Evolutionary conservation across 2,329 filamentous ascomycete genomes (phyloP).

Genomic region (Fusarium ambrosium): DNA sequence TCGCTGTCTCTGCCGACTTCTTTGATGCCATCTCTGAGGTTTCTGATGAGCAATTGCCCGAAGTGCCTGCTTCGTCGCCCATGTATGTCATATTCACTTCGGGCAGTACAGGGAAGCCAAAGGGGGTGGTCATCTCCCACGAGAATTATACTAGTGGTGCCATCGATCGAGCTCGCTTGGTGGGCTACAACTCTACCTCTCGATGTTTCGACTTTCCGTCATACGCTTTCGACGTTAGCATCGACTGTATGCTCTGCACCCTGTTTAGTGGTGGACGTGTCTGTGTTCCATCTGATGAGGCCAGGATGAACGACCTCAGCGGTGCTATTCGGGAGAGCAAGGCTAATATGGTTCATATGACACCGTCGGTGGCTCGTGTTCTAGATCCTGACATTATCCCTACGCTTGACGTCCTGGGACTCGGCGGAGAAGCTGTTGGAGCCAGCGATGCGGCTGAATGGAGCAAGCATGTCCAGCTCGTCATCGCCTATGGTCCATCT

Average conservation of each 20-base stretch:
- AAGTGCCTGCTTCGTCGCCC: slow-evolving; percentile 56
- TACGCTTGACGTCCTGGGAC: slow-evolving; percentile 51
- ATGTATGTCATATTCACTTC: slow-evolving; percentile 74
- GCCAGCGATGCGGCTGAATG: slow-evolving; percentile 62
- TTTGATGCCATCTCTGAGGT: slow-evolving; percentile 36
- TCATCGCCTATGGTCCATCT: slow-evolving; percentile 66
- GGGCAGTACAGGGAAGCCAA: slow-evolving; percentile 72
- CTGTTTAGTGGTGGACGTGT: slow-evolving; percentile 63
- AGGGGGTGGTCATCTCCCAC: slow-evolving; percentile 69
- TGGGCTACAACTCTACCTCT: slow-evolving; percentile 58
- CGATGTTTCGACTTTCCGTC: slow-evolving; percentile 64
- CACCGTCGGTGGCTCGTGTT: slow-evolving; percentile 43
- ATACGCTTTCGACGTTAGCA: slow-evolving; percentile 49
- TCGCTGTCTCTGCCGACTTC: slow-evolving; percentile 52
- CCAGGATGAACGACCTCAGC: slow-evolving; percentile 64
- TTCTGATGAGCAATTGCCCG: slow-evolving; percentile 43
- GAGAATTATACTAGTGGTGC: slow-evolving; percentile 61
- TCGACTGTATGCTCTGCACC: slow-evolving; percentile 65
- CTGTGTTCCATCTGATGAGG: slow-evolving; percentile 66
- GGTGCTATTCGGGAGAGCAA: slow-evolving; percentile 57
- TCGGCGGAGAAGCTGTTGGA: slow-evolving; percentile 67
- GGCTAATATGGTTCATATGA: slow-evolving; percentile 63
- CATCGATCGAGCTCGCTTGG: slow-evolving; percentile 55
- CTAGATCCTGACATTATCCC: neutral
- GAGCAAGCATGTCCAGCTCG: slow-evolving; percentile 61